Conservation (phyloP, 2,329 filamentous ascomycete genomes). For the Hypoxylon sp. region DNA sequence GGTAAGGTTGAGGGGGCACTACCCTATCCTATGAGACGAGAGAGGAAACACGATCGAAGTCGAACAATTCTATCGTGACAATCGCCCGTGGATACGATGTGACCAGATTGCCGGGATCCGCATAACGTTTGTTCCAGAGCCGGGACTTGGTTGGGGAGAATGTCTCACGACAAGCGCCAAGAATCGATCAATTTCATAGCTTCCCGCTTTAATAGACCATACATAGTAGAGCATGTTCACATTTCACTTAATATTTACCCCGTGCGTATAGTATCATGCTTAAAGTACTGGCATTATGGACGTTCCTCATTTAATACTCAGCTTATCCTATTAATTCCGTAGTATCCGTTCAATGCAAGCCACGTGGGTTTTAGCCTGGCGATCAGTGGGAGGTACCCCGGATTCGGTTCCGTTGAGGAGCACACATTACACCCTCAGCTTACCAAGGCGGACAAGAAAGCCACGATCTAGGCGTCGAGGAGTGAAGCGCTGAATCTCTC, state of each 20-base stretch:
- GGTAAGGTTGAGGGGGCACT: constrained; percentile 8
- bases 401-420: constrained; percentile 31
- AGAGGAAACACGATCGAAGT: constrained; percentile 38
- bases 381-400: constrained; percentile 41
- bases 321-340: constrained; percentile 39
- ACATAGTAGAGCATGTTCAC: constrained; percentile 18
- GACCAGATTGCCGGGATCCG: constrained; percentile 30
- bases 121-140: constrained; percentile 27
- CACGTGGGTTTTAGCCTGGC: constrained; percentile 37
- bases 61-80: constrained; percentile 36
- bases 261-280: not conserved
- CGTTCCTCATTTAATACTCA: constrained; percentile 15
- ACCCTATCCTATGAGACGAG: constrained; percentile 14
- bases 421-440: constrained; percentile 16
- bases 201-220: constrained; percentile 12
- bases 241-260: constrained; percentile 2
- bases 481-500: constrained; percentile 25
- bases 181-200: constrained; percentile 39
- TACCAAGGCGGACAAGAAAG: constrained; percentile 16
- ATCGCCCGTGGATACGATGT: constrained; percentile 33
- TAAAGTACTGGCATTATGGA: constrained; percentile 18
- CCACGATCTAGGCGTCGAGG: constrained; percentile 31
- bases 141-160: constrained; percentile 25
- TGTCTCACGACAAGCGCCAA: constrained; percentile 37
- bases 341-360: constrained; percentile 42